Evolutionary conservation across 108 stramenopile genomes (phyloP), one percentile per base, ranked within the genome.

Genomic region (Nitzschia sp.): DNA sequence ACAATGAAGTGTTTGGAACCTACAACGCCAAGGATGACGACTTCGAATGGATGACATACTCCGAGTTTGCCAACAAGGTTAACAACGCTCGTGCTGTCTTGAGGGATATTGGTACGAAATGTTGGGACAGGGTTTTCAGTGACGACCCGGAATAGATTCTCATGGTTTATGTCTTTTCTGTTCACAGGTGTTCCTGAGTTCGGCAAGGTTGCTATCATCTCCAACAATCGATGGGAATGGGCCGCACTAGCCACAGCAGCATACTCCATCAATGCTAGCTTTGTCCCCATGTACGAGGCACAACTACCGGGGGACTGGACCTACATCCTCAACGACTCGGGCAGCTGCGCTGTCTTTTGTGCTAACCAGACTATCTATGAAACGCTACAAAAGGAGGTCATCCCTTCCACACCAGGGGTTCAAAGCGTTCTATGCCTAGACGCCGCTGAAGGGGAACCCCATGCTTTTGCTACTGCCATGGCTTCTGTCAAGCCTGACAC

Each of bases 231-330:
- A 20, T 86, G 84, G 61, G 94, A 97, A 68, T 97, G 96, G 96
- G 96, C 94, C 0, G 83, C 88, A 6, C 67, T 92, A 55, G 91
- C 91, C 0, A 76, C 83, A 26, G 98, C 96, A 9, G 82, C 95
- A 0, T 94, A 95, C 68, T 87, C 86, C 5, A 75, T 96, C 46
- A 96, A 93, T 46, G 98, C 94, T 8, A 81, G 90, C 20, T 57
- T 95, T 29, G 96, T 97, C 11, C 98, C 98, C 14, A 97, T 98
- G 98, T 98, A 98, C 80, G 96, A 98, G 62, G 93, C 89, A 8
- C 98, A 98, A 78, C 83, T 87, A n/a, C 85, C 90, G 7, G 68
- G 73, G 19, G 98, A 98, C 65, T 98, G 98, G 95, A 77, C 80
- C 7, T 96, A 95, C 69, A 97, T 98, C 57, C 56, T 97, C 25